phyloP scores from a whole-genome alignment of 148 eudicot genomes.

The Salicornia ramosissima region DNA sequence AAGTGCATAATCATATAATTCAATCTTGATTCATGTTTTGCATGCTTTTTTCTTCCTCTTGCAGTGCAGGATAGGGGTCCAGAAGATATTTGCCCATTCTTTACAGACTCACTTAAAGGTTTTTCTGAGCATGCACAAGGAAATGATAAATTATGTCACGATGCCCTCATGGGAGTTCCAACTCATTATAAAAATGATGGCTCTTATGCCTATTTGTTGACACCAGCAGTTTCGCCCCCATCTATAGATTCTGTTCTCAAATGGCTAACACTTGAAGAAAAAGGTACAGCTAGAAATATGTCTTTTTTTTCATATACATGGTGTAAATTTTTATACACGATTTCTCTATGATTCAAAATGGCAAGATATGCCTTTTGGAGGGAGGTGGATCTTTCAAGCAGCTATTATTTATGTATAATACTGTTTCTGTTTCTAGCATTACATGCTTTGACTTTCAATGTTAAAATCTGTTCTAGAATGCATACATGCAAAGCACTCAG shows the following conservation, averaged over 20 bases:
- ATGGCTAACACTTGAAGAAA: conserved; percentile 47
- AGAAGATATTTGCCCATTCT: conserved; percentile 45
- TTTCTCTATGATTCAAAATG: not conserved
- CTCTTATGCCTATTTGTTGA: conserved; percentile 60
- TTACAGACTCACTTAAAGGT: conserved; percentile 29
- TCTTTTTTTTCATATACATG: not conserved
- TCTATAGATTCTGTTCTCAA: conserved; percentile 48
- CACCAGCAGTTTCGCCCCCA: conserved; percentile 73
- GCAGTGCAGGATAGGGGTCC: conserved; percentile 36
- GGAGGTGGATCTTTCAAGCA: not conserved
- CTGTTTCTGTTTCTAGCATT: conserved; percentile 16
- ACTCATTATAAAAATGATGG: conserved; percentile 61
- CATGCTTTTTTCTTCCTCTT: conserved; percentile 16
- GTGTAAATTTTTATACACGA: not conserved
- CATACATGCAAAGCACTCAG: conserved; percentile 18
- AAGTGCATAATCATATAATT: not conserved
- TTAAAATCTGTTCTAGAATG: conserved; percentile 30
- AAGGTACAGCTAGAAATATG: conserved; percentile 30
- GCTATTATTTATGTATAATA: not conserved
- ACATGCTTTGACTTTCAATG: conserved; percentile 19
- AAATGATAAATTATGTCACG: conserved; percentile 25
- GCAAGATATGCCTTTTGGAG: not conserved
- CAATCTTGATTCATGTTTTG: not conserved
- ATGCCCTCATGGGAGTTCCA: conserved; percentile 44
- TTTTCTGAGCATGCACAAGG: conserved; percentile 20